phyloP scores from a whole-genome alignment of 305 asterid species.

The Vinca major region DNA sequence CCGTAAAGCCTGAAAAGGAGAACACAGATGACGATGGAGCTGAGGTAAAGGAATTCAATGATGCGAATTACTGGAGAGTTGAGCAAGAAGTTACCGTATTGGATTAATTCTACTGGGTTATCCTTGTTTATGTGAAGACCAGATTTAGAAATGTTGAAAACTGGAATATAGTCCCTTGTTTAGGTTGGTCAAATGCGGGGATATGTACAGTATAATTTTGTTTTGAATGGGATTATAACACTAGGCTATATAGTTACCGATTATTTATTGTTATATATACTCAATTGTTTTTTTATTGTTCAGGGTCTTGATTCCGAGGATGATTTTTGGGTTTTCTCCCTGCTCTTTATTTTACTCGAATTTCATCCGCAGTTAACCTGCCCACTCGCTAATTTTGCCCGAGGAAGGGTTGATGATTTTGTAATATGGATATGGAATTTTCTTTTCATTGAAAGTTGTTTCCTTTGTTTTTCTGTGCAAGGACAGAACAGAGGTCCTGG shows the following conservation, averaged over 20 bases:
- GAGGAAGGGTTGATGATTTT: conserved; percentile 1
- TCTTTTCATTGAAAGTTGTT: neutral
- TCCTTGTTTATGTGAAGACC: neutral
- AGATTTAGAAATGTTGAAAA: conserved; percentile 1
- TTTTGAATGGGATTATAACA: conserved; percentile 17
- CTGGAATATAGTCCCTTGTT: conserved; percentile 6
- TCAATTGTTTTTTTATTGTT: conserved; percentile 12
- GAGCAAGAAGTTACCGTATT: conserved; percentile 79
- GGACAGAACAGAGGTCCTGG: neutral
- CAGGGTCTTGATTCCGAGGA: conserved; percentile 11
- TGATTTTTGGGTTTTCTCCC: neutral
- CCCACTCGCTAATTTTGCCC: neutral
- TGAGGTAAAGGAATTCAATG: conserved; percentile 70
- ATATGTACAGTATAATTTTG: conserved; percentile 45
- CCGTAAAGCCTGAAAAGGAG: conserved; percentile 44
- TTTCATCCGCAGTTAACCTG: conserved; percentile 3
- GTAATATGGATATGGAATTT: conserved; percentile 10
- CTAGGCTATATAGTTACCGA: conserved; percentile 22
- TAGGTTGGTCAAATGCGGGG: conserved; percentile 16
- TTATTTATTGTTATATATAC: conserved; percentile 27
- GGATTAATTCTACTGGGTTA: conserved; percentile 30
- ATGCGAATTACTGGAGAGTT: conserved; percentile 88
- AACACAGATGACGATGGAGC: conserved; percentile 46
- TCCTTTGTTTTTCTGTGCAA: neutral
- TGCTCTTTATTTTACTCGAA: neutral